A percentile compares a stretch with the other conserved stretches of the same genome.
Evolutionary conservation across 1,284 basidiomycete genomes (phyloP).

Genomic region (Moesziomyces sp.): DNA sequence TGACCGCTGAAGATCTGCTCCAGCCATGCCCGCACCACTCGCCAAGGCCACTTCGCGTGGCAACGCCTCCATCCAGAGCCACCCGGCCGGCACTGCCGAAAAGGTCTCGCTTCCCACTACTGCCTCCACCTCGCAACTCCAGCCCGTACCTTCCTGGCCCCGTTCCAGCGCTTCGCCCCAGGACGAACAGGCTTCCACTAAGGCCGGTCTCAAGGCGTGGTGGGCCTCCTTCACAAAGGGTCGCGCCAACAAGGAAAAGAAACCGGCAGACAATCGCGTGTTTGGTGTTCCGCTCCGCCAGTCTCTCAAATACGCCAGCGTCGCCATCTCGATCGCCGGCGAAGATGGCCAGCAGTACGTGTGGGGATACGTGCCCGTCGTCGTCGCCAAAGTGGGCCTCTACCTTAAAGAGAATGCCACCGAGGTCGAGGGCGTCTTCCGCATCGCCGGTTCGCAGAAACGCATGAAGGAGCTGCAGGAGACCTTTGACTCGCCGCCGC

Average conservation of each 20-base stretch:
- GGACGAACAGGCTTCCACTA: slow-evolving; percentile 56
- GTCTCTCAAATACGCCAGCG: slow-evolving; percentile 85
- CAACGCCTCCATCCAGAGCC: slow-evolving; percentile 41
- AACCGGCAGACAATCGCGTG: slow-evolving; percentile 67
- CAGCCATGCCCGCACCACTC: slow-evolving; percentile 41
- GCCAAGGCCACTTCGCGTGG: slow-evolving; percentile 37
- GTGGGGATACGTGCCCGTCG: slow-evolving; percentile 86
- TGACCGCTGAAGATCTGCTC: not conserved
- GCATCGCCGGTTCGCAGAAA: slow-evolving; percentile 79
- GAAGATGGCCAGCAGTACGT: slow-evolving; percentile 67
- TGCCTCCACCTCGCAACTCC: slow-evolving; percentile 43
- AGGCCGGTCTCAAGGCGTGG: slow-evolving; percentile 54
- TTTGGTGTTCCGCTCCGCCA: slow-evolving; percentile 87
- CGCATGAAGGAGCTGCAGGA: slow-evolving; percentile 95
- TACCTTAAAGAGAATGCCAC: slow-evolving; percentile 72
- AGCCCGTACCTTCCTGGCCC: slow-evolving; percentile 44
- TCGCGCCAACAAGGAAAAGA: slow-evolving; percentile 43
- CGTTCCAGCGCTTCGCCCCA: slow-evolving; percentile 22
- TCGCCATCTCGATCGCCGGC: slow-evolving; percentile 93
- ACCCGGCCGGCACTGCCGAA: slow-evolving; percentile 20
- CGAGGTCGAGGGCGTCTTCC: slow-evolving; percentile 93
- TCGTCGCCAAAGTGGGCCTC: slow-evolving; percentile 92
- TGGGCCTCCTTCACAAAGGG: slow-evolving; percentile 61
- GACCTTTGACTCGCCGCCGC: slow-evolving; percentile 86
- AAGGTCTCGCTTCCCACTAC: slow-evolving; percentile 18